These are phyloP conservation scores for Chiua virens DNA, from an alignment of 768 basidiomycete genomes.

Conservation along the genomic window DNA sequence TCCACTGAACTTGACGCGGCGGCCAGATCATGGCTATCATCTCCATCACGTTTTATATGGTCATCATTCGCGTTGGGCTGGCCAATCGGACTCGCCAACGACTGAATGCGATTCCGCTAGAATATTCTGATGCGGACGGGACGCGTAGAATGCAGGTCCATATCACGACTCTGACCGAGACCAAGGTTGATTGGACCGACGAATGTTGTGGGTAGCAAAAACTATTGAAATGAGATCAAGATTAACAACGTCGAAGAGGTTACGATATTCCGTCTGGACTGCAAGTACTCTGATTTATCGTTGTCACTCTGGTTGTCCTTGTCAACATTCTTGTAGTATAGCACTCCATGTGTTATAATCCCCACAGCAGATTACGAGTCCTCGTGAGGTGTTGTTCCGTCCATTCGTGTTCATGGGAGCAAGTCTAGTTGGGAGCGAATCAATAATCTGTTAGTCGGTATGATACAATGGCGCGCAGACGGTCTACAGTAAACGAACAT, in stretches of 20 bases:
- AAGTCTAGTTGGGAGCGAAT: background rate
- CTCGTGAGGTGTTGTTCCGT: too few relatives aligned
- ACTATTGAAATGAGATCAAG: background rate
- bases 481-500: background rate
- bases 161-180: background rate
- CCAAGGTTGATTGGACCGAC: background rate
- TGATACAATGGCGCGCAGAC: background rate
- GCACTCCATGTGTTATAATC: too few relatives aligned
- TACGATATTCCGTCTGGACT: too few relatives aligned
- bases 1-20: background rate
- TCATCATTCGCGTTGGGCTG: slow-evolving; percentile 8
- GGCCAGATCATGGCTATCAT: slow-evolving; percentile 7
- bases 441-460: background rate
- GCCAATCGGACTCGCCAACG: background rate
- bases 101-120: background rate
- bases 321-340: too few relatives aligned
- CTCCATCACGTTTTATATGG: slow-evolving; percentile 14
- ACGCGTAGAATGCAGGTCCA: background rate
- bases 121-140: background rate
- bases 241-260: background rate
- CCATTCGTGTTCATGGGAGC: too few relatives aligned
- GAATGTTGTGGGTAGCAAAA: too few relatives aligned
- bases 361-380: too few relatives aligned
- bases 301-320: too few relatives aligned
- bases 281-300: too few relatives aligned